Evolutionary conservation across 805 yeast species (phyloP).

Genomic region (Saccharomycopsis vini): DNA sequence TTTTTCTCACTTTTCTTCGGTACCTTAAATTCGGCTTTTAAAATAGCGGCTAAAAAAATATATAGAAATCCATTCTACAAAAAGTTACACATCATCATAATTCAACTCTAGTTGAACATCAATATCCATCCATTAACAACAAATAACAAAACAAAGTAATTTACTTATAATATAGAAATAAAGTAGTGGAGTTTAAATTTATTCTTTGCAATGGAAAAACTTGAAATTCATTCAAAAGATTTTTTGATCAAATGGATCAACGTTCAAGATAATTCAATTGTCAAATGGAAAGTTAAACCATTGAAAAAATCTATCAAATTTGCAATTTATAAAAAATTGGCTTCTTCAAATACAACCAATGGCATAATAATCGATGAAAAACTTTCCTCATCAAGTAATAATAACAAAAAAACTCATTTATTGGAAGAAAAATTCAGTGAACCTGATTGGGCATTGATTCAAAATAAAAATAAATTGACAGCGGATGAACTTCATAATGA

Average conservation of each 20-base stretch:
- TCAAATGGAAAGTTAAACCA: constrained; percentile 80
- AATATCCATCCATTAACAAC: neutral
- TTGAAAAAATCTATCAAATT: constrained; percentile 49
- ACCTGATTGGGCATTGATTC: constrained; percentile 8
- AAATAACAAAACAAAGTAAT: neutral
- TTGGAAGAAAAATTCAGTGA: constrained; percentile 13
- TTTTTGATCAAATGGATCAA: constrained; percentile 88
- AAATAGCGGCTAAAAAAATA: too few relatives aligned
- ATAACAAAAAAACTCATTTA: constrained; percentile 1
- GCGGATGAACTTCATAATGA: constrained; percentile 20
- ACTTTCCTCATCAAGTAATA: neutral
- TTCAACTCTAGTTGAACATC: too few relatives aligned
- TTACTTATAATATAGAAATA: neutral
- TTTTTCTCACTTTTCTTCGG: too few relatives aligned
- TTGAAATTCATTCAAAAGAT: constrained; percentile 84
- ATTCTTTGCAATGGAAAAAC: constrained; percentile 64
- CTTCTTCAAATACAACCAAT: neutral
- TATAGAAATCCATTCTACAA: too few relatives aligned
- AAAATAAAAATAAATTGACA: constrained; percentile 15
- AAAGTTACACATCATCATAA: too few relatives aligned
- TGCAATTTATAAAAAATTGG: constrained; percentile 13
- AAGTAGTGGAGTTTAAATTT: neutral
- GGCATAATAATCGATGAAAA: neutral
- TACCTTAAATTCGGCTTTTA: too few relatives aligned
- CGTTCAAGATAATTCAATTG: constrained; percentile 54